Conservation (phyloP, 257 asterid genomes). For the Solanum paucissectum region DNA sequence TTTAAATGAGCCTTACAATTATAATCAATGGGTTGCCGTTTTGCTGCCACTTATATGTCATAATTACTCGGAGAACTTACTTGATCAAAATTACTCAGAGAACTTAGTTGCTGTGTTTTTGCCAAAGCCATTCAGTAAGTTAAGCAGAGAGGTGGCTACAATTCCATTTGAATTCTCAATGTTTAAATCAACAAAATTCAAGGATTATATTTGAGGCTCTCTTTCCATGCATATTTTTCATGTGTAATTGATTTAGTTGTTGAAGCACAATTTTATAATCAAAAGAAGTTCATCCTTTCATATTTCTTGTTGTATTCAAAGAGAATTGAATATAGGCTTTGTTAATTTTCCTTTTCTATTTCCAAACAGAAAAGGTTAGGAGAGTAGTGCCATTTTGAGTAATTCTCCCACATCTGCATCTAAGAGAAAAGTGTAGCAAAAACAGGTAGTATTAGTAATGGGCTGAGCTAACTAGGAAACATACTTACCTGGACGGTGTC, state of each 20-base stretch:
- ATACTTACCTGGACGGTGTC: constrained; percentile 28
- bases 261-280: not conserved
- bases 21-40: not conserved
- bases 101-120: not conserved
- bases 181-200: not conserved
- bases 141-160: not conserved
- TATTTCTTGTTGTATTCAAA: not conserved
- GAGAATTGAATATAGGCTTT: not conserved
- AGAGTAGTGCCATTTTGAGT: not conserved
- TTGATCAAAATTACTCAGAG: not conserved
- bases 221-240: not conserved
- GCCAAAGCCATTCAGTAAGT: not conserved
- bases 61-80: not conserved
- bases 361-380: not conserved
- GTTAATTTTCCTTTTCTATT: not conserved
- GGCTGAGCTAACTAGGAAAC: fast-evolving
- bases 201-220: not conserved
- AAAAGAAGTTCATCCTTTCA: not conserved
- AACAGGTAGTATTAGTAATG: not conserved
- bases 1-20: not conserved
- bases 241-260: not conserved
- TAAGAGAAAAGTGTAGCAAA: not conserved
- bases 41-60: not conserved
- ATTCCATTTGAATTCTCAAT: not conserved
- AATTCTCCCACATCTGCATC: not conserved